Evolutionary conservation across 768 basidiomycete species (phyloP).

Genomic region (Gelatoporia subvermispora): DNA sequence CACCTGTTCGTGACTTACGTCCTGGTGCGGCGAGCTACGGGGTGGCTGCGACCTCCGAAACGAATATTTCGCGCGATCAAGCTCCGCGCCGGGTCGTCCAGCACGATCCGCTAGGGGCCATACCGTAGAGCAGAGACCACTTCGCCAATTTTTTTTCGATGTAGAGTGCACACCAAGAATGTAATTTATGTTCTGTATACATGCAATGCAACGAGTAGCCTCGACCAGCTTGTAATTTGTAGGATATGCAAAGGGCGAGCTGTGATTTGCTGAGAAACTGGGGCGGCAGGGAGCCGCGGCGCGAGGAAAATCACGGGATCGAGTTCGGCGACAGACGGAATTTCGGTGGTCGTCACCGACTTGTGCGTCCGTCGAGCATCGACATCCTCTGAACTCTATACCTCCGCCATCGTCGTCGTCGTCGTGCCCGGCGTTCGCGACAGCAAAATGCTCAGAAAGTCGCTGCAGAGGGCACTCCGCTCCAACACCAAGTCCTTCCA

Average conservation of each 20-base stretch:
- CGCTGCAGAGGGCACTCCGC: slow-evolving; percentile 48
- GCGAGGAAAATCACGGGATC: slow-evolving; percentile 16
- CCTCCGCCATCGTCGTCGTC: slow-evolving; percentile 10
- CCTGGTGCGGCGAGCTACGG: slow-evolving; percentile 1
- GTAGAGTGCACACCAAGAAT: neutral
- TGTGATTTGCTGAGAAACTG: neutral
- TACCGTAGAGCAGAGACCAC: slow-evolving; percentile 10
- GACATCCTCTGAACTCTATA: neutral
- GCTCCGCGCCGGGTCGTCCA: slow-evolving; percentile 13
- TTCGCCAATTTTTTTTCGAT: neutral
- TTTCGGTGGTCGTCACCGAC: slow-evolving; percentile 17
- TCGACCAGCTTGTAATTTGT: neutral
- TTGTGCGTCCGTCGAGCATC: slow-evolving; percentile 2
- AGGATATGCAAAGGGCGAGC: neutral
- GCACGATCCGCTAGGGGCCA: slow-evolving; percentile 25
- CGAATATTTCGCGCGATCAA: slow-evolving; percentile 13
- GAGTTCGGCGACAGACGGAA: slow-evolving; percentile 18
- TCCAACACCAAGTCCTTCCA: slow-evolving; percentile 59
- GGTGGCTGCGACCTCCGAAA: slow-evolving; percentile 3
- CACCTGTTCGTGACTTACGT: neutral
- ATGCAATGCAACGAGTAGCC: neutral
- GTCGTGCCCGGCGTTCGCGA: slow-evolving; percentile 6
- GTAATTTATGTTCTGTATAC: neutral
- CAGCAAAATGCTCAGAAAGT: slow-evolving; percentile 57
- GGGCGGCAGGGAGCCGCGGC: neutral